Evolutionary conservation across 1,284 basidiomycete genomes (phyloP), one percentile per base, ranked within the genome.

Genomic region (Cryptococcus sp.): DNA sequence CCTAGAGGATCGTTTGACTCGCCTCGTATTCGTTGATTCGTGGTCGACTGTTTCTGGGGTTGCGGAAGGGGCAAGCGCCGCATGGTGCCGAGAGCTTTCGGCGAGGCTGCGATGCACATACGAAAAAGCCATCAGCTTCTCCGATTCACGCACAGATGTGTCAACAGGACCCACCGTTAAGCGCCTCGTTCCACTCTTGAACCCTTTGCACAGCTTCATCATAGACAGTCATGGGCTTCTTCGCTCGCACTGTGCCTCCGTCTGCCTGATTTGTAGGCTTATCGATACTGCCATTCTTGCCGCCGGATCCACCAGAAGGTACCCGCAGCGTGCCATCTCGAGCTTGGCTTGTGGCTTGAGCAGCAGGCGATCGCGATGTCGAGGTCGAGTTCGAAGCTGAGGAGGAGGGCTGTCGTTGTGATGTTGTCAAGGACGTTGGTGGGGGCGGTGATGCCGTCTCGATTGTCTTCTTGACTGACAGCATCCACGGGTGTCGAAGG

Each of bases 131-230:
- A 61, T 46, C 40, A 55, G 47, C 25, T 35, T 35, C 30, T 10
- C 30, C 3, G 10, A 10, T 13, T 47, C 38, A 63, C 30, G 38
- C 15, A n/a, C 20, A 60, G 41, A 20, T 8, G 41, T n/a, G 13
- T 27, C 23, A 7, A 78, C 85, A 35, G 30, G 3, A 45, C 42
- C 67, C 75, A 92, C 89, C 93, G 81, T 88, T 93, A 55, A 99
- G 80, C 0, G 93, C 93, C 74, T 97, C 91, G 70, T 99, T 99
- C 94, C 94, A 99, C 76, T 97, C 91, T 78, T 96, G 93, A 20
- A 99, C 95, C 69, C 90, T 88, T 72, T 93, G 83, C 43, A 99
- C 91, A 15, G 91, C 92, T 71, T 97, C 91, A 65, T 97, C 92
- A 72, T 90, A 95, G 65, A 90, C 91, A 3, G 78, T 90, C 60